phyloP scores from a whole-genome alignment of 257 asterid species.

The Henckelia pumila region DNA sequence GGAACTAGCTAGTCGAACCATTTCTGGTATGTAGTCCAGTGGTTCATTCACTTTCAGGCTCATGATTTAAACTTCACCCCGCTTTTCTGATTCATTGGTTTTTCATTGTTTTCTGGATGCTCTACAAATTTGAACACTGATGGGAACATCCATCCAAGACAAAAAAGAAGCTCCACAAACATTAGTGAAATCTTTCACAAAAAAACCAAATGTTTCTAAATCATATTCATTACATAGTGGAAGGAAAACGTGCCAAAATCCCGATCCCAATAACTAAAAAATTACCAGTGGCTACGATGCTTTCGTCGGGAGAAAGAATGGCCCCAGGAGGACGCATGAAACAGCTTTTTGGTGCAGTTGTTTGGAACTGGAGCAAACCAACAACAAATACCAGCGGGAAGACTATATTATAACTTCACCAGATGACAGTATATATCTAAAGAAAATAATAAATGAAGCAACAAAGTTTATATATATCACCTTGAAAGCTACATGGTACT shows the following conservation, averaged over 20 bases:
- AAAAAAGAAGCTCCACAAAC: background rate
- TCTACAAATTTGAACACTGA: conserved; percentile 95
- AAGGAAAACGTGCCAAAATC: conserved; percentile 15
- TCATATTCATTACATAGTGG: no score
- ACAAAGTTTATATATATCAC: conserved; percentile 26
- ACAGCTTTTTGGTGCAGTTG: conserved; percentile 95
- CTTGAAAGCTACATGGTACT: conserved; percentile 93
- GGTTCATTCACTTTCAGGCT: conserved; percentile 88
- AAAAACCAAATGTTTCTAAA: no score
- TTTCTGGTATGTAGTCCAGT: conserved; percentile 86
- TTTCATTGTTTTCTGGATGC: conserved; percentile 89
- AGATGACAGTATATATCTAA: no score
- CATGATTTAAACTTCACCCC: conserved; percentile 90
- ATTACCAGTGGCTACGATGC: conserved; percentile 88
- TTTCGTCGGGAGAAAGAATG: conserved; percentile 91
- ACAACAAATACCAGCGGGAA: conserved; percentile 27
- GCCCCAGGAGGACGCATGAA: conserved; percentile 99
- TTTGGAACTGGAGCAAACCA: conserved; percentile 69
- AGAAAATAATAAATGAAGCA: no score
- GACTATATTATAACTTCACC: no score
- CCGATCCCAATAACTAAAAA: conserved; percentile 14
- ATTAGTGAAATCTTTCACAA: no score
- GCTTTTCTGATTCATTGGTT: conserved; percentile 86
- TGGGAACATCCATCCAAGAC: conserved; percentile 23
- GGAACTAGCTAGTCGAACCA: conserved; percentile 61